Evolutionary conservation across 1,139 yeast species (phyloP).

Genomic region (Diutina pseudorugosa): DNA sequence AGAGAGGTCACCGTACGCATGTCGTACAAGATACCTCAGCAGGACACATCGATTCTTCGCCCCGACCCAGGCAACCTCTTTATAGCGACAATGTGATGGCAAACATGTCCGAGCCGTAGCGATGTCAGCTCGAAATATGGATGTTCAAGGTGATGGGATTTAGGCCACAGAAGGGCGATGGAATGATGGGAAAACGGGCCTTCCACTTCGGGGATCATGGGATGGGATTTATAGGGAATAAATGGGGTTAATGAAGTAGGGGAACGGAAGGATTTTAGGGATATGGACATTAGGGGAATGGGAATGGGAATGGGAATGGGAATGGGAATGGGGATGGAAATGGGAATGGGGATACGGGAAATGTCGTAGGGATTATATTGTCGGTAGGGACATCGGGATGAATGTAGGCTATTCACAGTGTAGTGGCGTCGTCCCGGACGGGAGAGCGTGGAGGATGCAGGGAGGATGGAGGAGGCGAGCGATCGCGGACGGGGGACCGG

Average conservation of each 20-base stretch:
- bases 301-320: no score
- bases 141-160: no score
- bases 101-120: not conserved
- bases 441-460: not conserved
- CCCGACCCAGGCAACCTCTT: not conserved
- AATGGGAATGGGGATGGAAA: not conserved
- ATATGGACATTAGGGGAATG: not conserved
- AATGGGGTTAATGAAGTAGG: not conserved
- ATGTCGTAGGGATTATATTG: not conserved
- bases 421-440: not conserved
- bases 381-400: not conserved
- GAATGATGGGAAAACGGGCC: no score
- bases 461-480: not conserved
- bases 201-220: no score
- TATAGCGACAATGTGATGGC: not conserved
- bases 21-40: not conserved
- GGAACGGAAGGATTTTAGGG: not conserved
- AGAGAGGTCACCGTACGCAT: conserved; percentile 1
- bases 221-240: no score
- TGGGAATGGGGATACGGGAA: not conserved
- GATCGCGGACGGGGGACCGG: not conserved
- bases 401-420: not conserved
- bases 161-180: no score
- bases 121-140: no score
- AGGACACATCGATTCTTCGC: not conserved